Conservation (phyloP, 306 rosid species). For the Cotoneaster glaucophyllus region DNA sequence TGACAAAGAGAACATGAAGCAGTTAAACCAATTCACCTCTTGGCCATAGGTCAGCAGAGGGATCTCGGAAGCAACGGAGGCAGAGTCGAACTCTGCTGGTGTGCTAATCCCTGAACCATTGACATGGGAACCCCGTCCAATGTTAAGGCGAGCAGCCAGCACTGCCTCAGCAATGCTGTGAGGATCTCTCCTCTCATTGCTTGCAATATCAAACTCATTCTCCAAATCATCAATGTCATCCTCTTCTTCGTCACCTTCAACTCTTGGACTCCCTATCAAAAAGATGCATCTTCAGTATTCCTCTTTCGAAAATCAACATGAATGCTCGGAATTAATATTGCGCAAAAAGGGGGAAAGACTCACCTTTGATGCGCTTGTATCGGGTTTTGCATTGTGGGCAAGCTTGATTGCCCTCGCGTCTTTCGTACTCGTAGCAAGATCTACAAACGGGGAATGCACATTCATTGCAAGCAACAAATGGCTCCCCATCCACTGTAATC, state of each 20-base stretch:
- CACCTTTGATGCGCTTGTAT: slow-evolving; percentile 80
- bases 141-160: slow-evolving; percentile 52
- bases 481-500: slow-evolving; percentile 67
- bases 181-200: slow-evolving; percentile 42
- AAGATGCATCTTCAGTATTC: slow-evolving; percentile 2
- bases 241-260: slow-evolving; percentile 89
- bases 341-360: background rate
- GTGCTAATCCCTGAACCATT: slow-evolving; percentile 35
- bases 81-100: slow-evolving; percentile 52
- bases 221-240: slow-evolving; percentile 82
- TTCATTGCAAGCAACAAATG: slow-evolving; percentile 88
- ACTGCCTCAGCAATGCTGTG: slow-evolving; percentile 49
- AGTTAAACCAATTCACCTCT: slow-evolving; percentile 41
- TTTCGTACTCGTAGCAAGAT: slow-evolving; percentile 88
- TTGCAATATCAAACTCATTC: slow-evolving; percentile 66
- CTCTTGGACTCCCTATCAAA: slow-evolving; percentile 69
- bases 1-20: slow-evolving; percentile 4
- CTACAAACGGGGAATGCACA: slow-evolving; percentile 94
- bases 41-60: slow-evolving; percentile 71
- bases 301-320: background rate
- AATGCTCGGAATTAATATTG: background rate
- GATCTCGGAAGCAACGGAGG: slow-evolving; percentile 50
- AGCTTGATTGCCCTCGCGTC: slow-evolving; percentile 87
- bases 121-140: slow-evolving; percentile 44
- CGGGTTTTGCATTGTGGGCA: slow-evolving; percentile 94